Evolutionary conservation across 768 basidiomycete species (phyloP), one percentile per base, ranked within the genome.

Genomic region (Termitomyces sp.): DNA sequence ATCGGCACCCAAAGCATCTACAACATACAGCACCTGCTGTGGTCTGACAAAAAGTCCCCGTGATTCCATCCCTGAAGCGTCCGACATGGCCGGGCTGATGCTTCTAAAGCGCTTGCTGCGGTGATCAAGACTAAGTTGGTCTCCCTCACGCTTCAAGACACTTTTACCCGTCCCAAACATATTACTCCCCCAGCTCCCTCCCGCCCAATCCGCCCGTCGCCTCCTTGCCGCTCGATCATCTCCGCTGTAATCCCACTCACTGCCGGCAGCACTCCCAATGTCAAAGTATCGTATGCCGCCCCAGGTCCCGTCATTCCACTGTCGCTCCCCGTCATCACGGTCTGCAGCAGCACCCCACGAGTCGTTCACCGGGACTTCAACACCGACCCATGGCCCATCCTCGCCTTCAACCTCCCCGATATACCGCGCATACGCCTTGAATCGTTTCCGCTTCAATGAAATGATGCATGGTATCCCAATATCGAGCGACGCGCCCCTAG

Each of bases 401-500:
- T 93, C 90, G 39, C 93, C 93, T 51, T 83, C 79, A 2, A 95
- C 86, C 67, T 93, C 91, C 6, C 90, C 93, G 54, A 95, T 93
- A 68, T 95, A 95, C 5, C 93, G 77, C 22, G 92, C 93, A 66
- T 85, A 88, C 0, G 93, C 93, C 52, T 89, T 86, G 80, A 95
- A 93, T 9, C 91, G 82, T 61, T 88, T 87, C 39, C 89, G 81
- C 68, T 91, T 89, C 44, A 87, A 88, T 3, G 90, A 83, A 62
- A 95, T 89, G 69, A 95, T 93, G 73, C 93, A 95, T 0, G 93
- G 91, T 36, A 95, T 95, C 9, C 93, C 93, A 30, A 94, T 85
- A 37, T 91, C 88, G 37, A 95, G 82, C 12, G 86, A 89, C 3
- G 87, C 85, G 1, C 93, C 92, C 20, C 76, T 76, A 12, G 84